These are phyloP conservation scores for Nothophaeocryptopus gaeumannii DNA, from an alignment of 2,329 filamentous ascomycete species.

Conservation along the genomic window DNA sequence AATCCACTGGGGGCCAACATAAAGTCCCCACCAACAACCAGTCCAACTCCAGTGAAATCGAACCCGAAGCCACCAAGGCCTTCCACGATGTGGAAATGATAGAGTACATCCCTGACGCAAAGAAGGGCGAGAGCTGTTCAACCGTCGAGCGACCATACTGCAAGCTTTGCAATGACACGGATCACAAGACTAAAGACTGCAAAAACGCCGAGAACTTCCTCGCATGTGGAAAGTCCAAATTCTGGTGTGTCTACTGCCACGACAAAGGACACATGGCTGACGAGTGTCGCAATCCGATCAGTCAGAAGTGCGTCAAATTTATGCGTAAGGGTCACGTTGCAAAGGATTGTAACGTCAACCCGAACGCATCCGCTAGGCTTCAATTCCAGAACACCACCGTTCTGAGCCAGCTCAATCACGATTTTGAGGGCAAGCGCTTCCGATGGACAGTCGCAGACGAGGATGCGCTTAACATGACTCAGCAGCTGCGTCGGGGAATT, in stretches of 20 bases:
- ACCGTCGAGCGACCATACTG: slow-evolving; percentile 2
- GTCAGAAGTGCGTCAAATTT: slow-evolving; percentile 7
- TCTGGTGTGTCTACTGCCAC: slow-evolving; percentile 10
- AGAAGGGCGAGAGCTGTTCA: not conserved
- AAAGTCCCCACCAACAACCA: no score
- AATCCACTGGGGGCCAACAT: no score
- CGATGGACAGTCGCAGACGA: not conserved
- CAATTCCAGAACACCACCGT: slow-evolving; percentile 1
- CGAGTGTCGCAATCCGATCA: slow-evolving; percentile 9
- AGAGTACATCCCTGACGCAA: not conserved
- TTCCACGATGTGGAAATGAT: no score
- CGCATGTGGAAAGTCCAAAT: not conserved
- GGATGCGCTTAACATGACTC: not conserved
- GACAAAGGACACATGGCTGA: slow-evolving; percentile 12
- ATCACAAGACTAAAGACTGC: slow-evolving; percentile 8
- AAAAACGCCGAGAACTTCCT: not conserved
- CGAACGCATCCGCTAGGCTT: not conserved
- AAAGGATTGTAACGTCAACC: slow-evolving; percentile 2
- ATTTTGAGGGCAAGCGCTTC: not conserved
- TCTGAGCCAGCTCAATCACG: not conserved
- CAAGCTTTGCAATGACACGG: slow-evolving; percentile 5
- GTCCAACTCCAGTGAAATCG: no score
- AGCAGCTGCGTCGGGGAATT: not conserved
- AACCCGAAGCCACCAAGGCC: no score
- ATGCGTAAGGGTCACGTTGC: slow-evolving; percentile 2